Percentiles rank a stretch among this genome's conserved stretches.
phyloP scores from a whole-genome alignment of 2,329 filamentous ascomycete genomes.

The Colletotrichum melonis region DNA sequence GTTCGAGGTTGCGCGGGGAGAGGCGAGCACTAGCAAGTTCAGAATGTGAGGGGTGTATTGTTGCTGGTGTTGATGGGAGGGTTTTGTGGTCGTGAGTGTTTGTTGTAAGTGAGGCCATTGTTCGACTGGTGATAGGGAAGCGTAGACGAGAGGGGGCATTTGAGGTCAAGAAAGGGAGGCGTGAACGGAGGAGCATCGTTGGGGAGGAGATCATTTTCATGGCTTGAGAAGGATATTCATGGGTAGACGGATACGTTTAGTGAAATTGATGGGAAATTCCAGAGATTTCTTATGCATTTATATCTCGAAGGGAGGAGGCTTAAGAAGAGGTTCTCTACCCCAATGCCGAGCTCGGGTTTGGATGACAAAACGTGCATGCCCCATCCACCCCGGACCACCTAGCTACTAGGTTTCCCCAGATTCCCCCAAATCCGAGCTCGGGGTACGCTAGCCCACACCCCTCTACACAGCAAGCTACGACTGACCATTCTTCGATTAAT shows the following conservation, averaged over 20 bases:
- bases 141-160: too few relatives aligned
- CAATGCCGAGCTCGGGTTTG: slow-evolving; percentile 43
- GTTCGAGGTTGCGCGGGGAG: slow-evolving; percentile 62
- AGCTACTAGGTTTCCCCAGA: not conserved
- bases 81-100: not conserved
- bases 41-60: slow-evolving; percentile 48
- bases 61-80: slow-evolving; percentile 25
- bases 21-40: slow-evolving; percentile 40
- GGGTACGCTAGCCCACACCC: slow-evolving; percentile 38
- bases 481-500: too few relatives aligned
- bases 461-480: not conserved
- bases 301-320: not conserved
- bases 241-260: not conserved
- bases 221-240: not conserved
- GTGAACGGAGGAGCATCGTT: not conserved
- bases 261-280: not conserved
- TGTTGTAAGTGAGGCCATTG: slow-evolving; percentile 21
- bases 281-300: not conserved
- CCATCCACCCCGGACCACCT: not conserved
- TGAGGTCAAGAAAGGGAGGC: not conserved
- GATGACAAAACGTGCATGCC: not conserved
- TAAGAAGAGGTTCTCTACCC: not conserved
- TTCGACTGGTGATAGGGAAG: not conserved
- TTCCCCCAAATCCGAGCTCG: slow-evolving; percentile 44
- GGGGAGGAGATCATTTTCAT: not conserved